Conservation (phyloP, 768 basidiomycete species). For the Mycena latifolia region DNA sequence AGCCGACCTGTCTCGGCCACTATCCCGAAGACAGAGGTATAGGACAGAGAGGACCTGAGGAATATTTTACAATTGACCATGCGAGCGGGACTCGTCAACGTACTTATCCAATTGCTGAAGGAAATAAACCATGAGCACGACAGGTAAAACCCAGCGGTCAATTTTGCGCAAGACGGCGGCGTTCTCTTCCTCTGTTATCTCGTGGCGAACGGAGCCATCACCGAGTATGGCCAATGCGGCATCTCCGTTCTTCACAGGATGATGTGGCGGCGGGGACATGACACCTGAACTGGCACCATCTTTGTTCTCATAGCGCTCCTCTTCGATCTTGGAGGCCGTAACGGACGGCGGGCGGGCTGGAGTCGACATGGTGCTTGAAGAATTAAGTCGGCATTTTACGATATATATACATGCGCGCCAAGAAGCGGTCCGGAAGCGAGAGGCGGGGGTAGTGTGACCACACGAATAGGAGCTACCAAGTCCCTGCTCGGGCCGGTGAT, state of each 20-base stretch:
- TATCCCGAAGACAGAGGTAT: constrained; percentile 60
- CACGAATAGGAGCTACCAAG: too few relatives aligned
- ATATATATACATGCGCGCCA: neutral
- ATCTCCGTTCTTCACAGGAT: constrained; percentile 40
- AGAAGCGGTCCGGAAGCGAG: neutral
- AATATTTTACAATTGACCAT: constrained; percentile 2
- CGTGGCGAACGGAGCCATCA: constrained; percentile 37
- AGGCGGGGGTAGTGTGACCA: constrained; percentile 1
- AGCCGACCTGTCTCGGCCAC: constrained; percentile 48
- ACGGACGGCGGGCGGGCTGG: neutral
- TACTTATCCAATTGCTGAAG: constrained; percentile 60
- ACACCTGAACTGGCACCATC: constrained; percentile 25
- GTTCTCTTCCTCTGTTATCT: constrained; percentile 48
- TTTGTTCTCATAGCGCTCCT: constrained; percentile 24
- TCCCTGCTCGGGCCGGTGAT: too few relatives aligned
- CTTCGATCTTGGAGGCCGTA: neutral
- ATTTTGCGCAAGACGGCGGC: constrained; percentile 51
- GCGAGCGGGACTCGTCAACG: neutral
- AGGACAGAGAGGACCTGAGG: constrained; percentile 58
- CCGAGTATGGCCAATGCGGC: constrained; percentile 47
- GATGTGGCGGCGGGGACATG: constrained; percentile 19
- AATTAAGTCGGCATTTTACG: too few relatives aligned
- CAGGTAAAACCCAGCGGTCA: constrained; percentile 53
- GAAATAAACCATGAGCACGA: constrained; percentile 55
- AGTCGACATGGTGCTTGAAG: constrained; percentile 4